Conservation (phyloP, 768 basidiomycete species). For the Kondoa subrosea region DNA sequence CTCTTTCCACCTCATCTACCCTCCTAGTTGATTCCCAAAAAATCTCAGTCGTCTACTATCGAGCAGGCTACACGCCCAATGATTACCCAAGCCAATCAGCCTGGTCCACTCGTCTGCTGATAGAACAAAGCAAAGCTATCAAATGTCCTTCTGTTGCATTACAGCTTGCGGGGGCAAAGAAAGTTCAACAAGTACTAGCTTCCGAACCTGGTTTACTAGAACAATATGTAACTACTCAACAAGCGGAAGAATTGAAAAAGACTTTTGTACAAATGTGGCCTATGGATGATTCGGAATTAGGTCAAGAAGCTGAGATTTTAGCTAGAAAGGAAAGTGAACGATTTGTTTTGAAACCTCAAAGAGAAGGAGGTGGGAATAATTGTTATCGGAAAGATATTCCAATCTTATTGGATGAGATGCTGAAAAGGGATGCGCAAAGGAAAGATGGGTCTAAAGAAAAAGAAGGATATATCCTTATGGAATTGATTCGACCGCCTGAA, state of each 20-base stretch:
- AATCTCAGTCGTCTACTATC: constrained; percentile 77
- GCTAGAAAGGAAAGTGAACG: constrained; percentile 41
- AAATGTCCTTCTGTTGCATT: constrained; percentile 82
- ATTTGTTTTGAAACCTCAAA: constrained; percentile 84
- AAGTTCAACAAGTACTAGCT: constrained; percentile 75
- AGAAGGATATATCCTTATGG: constrained; percentile 90
- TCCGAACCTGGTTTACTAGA: constrained; percentile 51
- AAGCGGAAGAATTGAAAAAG: constrained; percentile 38
- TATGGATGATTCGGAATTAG: constrained; percentile 36
- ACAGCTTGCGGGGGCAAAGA: constrained; percentile 91
- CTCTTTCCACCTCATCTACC: constrained; percentile 28
- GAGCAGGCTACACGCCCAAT: constrained; percentile 67
- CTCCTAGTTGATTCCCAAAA: constrained; percentile 29
- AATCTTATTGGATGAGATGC: constrained; percentile 50
- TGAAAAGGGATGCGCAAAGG: constrained; percentile 29
- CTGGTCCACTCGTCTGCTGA: constrained; percentile 55
- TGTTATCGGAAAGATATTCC: constrained; percentile 74
- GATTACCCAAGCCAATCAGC: constrained; percentile 52
- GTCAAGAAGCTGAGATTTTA: constrained; percentile 39
- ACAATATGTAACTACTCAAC: constrained; percentile 37
- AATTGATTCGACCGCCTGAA: constrained; percentile 62
- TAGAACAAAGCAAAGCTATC: constrained; percentile 70
- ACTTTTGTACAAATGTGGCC: constrained; percentile 87
- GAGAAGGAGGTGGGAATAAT: constrained; percentile 97
- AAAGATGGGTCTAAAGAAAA: constrained; percentile 38